Base-by-base conservation (phyloP, 768 basidiomycete genomes). In the Leucocoprinus birnbaumii region DNA sequence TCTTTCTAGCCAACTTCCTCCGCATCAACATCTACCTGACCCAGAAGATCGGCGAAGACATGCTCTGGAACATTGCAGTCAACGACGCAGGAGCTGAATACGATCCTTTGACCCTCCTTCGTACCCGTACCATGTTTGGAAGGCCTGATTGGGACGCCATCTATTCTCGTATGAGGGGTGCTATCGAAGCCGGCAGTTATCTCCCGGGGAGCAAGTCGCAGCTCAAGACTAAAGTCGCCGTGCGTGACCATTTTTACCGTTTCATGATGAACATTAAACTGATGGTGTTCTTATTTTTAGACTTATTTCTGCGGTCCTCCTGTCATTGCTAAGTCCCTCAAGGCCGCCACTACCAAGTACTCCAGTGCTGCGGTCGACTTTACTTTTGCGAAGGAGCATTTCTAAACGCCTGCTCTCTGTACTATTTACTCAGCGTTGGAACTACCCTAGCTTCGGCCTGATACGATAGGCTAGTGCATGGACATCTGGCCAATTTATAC, bases 1-100 rank as follows among this genome's bases (percentile, higher is more conserved):
- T 34, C 35, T 47, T 48, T 26, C 11, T 35, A 93, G 92, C 92
- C 64, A 89, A 93, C 75, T 94, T 96, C 77, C 78, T 96, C 52
- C 89, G 86, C 54, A 95, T 98, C 75, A 90, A 90, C 62, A 84
- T 94, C 62, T 95, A 94, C 69, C 77, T 94, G 57, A 95, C 93
- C 9, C 86, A 91, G 70, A 91, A 89, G 76, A 82, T 95, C 61
- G 75, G 75, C 56, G 85, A 92, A 64, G 86, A 92, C 70, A 91
- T 91, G 87, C 75, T 94, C 41, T 92, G 90, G 87, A 94, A 94
- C 68, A 90, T 95, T 56, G 86, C 89, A 16, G 82, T 96, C 59
- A 94, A 95, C 63, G 87, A 92, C 62, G 86, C 84, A 19, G 89
- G 88, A 53, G 85, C 89, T 5, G 86, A 90, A 49, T 91, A 90